Conservation (phyloP, 2,329 filamentous ascomycete genomes). For the Cadophora luteo-olivacea region DNA sequence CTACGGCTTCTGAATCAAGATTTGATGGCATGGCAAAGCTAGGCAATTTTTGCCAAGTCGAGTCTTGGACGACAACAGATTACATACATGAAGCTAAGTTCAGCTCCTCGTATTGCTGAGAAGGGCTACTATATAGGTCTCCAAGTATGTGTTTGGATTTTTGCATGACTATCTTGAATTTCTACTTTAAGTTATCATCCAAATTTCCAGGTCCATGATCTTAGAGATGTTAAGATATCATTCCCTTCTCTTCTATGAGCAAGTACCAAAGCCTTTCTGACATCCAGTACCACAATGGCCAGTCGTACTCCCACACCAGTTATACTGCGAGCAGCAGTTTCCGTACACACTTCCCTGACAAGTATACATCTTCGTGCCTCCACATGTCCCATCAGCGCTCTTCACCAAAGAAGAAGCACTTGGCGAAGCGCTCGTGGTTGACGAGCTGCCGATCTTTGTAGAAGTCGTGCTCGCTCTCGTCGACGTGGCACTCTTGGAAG, state of each 20-base stretch:
- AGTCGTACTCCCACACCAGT: slow-evolving; percentile 17
- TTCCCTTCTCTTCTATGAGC: slow-evolving; percentile 15
- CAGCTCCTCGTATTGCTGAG: slow-evolving; percentile 17
- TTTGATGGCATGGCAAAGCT: not conserved
- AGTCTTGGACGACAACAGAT: slow-evolving; percentile 1
- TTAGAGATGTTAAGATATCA: not conserved
- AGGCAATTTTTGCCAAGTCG: slow-evolving; percentile 9
- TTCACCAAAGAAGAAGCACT: slow-evolving; percentile 14
- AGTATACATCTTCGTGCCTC: slow-evolving; percentile 23
- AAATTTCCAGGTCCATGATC: not conserved
- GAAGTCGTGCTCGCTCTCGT: not conserved
- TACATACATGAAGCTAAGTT: slow-evolving; percentile 9
- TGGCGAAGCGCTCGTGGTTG: slow-evolving; percentile 9
- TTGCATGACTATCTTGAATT: not conserved
- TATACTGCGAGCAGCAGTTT: slow-evolving; percentile 40
- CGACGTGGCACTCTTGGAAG: not conserved
- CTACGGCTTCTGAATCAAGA: not conserved
- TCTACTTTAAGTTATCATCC: not conserved
- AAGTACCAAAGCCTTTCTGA: slow-evolving; percentile 31
- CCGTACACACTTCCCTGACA: slow-evolving; percentile 37
- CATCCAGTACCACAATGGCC: slow-evolving; percentile 44
- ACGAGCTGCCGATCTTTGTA: slow-evolving; percentile 2
- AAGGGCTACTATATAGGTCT: not conserved
- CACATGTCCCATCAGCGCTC: slow-evolving; percentile 32
- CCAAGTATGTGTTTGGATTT: not conserved